phyloP scores from a whole-genome alignment of 768 basidiomycete species.

The Tulasnella sp. region DNA sequence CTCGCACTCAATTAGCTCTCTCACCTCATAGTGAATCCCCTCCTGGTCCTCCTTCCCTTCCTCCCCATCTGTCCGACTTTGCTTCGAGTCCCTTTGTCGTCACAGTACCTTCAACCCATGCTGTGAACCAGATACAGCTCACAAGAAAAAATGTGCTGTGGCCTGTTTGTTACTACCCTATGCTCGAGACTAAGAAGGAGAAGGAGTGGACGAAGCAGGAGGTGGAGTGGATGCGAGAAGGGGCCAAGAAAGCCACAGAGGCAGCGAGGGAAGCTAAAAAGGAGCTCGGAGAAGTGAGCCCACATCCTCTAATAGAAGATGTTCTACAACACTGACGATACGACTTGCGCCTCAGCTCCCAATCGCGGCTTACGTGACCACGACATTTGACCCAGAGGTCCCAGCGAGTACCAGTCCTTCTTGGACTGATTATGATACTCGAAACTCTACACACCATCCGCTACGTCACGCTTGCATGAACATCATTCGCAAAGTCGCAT shows the following conservation, averaged over 20 bases:
- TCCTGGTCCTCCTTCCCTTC: slow-evolving; percentile 53
- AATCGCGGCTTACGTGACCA: slow-evolving; percentile 61
- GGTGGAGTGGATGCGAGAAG: slow-evolving; percentile 74
- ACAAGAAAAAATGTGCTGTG: slow-evolving; percentile 72
- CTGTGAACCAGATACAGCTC: slow-evolving; percentile 68
- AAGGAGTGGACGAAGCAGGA: slow-evolving; percentile 69
- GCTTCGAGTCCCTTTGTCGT: slow-evolving; percentile 40
- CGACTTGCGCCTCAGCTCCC: slow-evolving; percentile 57
- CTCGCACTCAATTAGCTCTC: slow-evolving; percentile 18
- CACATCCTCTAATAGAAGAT: neutral
- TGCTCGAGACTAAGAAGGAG: slow-evolving; percentile 53
- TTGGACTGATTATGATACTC: slow-evolving; percentile 65
- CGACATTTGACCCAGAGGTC: neutral
- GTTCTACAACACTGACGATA: slow-evolving; percentile 23
- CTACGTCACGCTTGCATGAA: slow-evolving; percentile 86
- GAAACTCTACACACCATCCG: slow-evolving; percentile 68
- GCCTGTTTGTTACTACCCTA: slow-evolving; percentile 80
- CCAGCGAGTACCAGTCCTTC: slow-evolving; percentile 41
- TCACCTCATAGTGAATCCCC: slow-evolving; percentile 36
- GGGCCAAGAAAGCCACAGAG: slow-evolving; percentile 58
- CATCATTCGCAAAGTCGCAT: slow-evolving; percentile 64
- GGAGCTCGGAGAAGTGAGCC: slow-evolving; percentile 61
- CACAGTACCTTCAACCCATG: slow-evolving; percentile 66
- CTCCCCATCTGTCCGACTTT: slow-evolving; percentile 48
- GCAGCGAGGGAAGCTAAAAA: slow-evolving; percentile 54